A percentile compares a stretch with the other conserved stretches of the same genome.
These are phyloP conservation scores for Phaeotremella fagi DNA, from an alignment of 768 basidiomycete species.

Conservation along the genomic window DNA sequence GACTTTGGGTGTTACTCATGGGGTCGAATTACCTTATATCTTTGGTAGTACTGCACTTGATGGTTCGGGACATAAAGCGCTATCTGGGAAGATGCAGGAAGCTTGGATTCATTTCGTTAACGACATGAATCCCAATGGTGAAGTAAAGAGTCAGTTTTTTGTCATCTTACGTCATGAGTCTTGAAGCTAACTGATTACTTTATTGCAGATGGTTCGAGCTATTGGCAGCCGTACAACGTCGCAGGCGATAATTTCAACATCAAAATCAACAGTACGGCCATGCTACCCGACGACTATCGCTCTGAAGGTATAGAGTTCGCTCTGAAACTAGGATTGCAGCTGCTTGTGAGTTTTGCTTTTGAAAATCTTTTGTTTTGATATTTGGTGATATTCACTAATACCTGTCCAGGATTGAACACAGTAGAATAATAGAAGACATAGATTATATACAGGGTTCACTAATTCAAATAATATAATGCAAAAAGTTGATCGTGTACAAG, in stretches of 20 bases:
- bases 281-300: not conserved
- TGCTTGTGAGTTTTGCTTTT: no score
- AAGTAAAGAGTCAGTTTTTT: not conserved
- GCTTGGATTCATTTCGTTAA: not conserved
- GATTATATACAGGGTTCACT: no score
- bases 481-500: no score
- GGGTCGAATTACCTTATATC: not conserved
- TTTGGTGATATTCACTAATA: no score
- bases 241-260: not conserved
- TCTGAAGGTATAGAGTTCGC: not conserved
- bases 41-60: not conserved
- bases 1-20: not conserved
- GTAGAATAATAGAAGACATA: no score
- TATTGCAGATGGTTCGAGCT: not conserved
- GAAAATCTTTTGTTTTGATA: no score
- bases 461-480: no score
- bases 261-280: not conserved
- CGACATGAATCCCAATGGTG: not conserved
- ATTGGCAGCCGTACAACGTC: not conserved
- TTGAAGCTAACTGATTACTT: not conserved
- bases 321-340: not conserved
- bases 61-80: not conserved
- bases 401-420: no score
- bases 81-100: not conserved
- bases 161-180: not conserved